Evolutionary conservation across 1,139 yeast species (phyloP).

Genomic region (Zygosaccharomyces pseudobailii): DNA sequence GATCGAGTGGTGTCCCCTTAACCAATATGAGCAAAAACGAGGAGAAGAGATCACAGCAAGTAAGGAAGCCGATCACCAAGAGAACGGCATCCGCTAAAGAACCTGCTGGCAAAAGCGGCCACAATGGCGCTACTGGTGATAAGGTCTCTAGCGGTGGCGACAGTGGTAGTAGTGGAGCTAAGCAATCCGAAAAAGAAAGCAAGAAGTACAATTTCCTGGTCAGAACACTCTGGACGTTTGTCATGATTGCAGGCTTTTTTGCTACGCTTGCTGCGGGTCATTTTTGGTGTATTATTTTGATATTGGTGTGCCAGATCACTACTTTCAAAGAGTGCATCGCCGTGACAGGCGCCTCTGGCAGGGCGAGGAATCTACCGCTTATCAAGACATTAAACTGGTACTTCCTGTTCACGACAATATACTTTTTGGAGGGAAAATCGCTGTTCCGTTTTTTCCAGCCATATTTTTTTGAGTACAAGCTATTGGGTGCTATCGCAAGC

Average conservation of each 20-base stretch:
- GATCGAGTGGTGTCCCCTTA: constrained; percentile 2
- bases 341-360: constrained; percentile 78
- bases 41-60: constrained; percentile 1
- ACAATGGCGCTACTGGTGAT: background rate
- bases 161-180: background rate
- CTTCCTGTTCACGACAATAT: constrained; percentile 71
- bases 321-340: constrained; percentile 89
- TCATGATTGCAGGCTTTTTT: constrained; percentile 78
- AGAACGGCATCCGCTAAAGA: background rate
- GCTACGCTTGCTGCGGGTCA: constrained; percentile 81
- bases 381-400: constrained; percentile 91
- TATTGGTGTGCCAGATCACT: constrained; percentile 68
- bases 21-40: constrained; percentile 1
- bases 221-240: constrained; percentile 91
- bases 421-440: constrained; percentile 84
- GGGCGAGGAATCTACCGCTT: constrained; percentile 76
- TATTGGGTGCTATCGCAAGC: constrained; percentile 41
- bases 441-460: constrained; percentile 51
- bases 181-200: constrained; percentile 18
- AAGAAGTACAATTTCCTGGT: constrained; percentile 51
- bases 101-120: background rate
- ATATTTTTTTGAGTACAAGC: constrained; percentile 41
- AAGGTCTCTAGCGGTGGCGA: background rate
- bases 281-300: constrained; percentile 66
- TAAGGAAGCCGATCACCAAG: background rate